Conservation (phyloP, 257 asterid species). For the Petunia axillaris region DNA sequence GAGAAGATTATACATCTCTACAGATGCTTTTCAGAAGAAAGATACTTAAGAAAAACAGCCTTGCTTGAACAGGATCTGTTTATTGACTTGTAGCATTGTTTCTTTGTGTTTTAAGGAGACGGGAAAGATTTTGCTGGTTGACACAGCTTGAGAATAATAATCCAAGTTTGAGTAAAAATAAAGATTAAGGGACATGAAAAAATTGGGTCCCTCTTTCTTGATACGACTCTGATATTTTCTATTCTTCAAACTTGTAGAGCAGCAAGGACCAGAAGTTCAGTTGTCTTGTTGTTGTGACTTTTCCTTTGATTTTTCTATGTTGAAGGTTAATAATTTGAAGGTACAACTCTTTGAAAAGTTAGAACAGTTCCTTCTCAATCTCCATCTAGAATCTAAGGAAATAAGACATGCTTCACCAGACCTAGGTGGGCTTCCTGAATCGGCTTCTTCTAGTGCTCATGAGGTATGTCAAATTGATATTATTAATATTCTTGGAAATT, state of each 20-base stretch:
- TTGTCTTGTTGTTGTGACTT: slow-evolving; percentile 16
- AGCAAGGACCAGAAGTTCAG: background rate
- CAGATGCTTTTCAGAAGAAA: background rate
- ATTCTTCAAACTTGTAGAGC: slow-evolving; percentile 9
- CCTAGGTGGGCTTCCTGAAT: slow-evolving; percentile 42
- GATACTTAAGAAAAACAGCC: no score
- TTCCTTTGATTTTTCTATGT: background rate
- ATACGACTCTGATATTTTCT: background rate
- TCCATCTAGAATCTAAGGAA: slow-evolving; percentile 71
- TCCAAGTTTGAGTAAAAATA: background rate
- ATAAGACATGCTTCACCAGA: slow-evolving; percentile 46
- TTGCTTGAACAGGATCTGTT: no score
- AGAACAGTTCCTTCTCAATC: slow-evolving; percentile 87
- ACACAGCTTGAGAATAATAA: slow-evolving; percentile 14
- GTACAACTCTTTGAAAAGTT: slow-evolving; percentile 87
- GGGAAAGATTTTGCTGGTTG: background rate
- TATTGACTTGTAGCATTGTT: no score
- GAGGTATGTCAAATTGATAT: slow-evolving; percentile 58
- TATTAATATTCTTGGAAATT: slow-evolving; percentile 19
- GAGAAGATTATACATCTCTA: background rate
- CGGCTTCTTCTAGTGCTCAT: slow-evolving; percentile 53
- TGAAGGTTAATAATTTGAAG: slow-evolving; percentile 86
- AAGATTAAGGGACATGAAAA: background rate
- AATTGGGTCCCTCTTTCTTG: background rate
- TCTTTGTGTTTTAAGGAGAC: background rate